Evolutionary conservation across 257 asterid species (phyloP).

Genomic region (Solanum dulcamara): DNA sequence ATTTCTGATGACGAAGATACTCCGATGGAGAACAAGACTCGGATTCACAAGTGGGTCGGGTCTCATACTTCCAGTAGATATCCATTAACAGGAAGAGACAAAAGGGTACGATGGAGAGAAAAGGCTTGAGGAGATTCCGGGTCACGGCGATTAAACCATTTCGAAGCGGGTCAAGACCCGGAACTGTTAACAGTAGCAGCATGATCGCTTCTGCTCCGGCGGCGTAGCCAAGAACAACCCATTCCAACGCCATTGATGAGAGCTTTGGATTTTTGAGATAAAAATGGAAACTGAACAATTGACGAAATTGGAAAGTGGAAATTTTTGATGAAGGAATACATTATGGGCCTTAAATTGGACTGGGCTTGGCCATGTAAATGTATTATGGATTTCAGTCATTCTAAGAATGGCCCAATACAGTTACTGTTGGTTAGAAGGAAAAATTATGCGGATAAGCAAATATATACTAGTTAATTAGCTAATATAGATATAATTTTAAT

Average conservation of each 20-base stretch:
- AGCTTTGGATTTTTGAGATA: neutral
- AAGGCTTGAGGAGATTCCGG: slow-evolving; percentile 58
- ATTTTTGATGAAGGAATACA: neutral
- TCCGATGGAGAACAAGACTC: slow-evolving; percentile 66
- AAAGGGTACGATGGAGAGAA: slow-evolving; percentile 61
- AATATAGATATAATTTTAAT: no score
- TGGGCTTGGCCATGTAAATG: neutral
- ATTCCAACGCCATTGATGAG: slow-evolving; percentile 55
- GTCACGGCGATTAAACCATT: slow-evolving; percentile 59
- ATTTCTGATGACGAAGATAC: slow-evolving; percentile 72
- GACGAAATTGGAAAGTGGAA: neutral
- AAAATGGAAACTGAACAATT: slow-evolving; percentile 1
- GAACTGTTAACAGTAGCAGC: slow-evolving; percentile 67
- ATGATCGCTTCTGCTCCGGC: slow-evolving; percentile 75
- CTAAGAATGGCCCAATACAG: neutral
- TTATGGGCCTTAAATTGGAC: neutral
- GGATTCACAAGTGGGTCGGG: slow-evolving; percentile 48
- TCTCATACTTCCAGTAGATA: slow-evolving; percentile 82
- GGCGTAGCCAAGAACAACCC: slow-evolving; percentile 76
- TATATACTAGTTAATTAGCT: no score
- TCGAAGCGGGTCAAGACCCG: slow-evolving; percentile 67
- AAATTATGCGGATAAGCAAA: no score
- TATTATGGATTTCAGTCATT: neutral
- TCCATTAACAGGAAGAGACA: slow-evolving; percentile 65
- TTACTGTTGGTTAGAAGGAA: neutral